Base-by-base conservation (phyloP, 192 early-diverging fungal species). In the Coemansia sp. region DNA sequence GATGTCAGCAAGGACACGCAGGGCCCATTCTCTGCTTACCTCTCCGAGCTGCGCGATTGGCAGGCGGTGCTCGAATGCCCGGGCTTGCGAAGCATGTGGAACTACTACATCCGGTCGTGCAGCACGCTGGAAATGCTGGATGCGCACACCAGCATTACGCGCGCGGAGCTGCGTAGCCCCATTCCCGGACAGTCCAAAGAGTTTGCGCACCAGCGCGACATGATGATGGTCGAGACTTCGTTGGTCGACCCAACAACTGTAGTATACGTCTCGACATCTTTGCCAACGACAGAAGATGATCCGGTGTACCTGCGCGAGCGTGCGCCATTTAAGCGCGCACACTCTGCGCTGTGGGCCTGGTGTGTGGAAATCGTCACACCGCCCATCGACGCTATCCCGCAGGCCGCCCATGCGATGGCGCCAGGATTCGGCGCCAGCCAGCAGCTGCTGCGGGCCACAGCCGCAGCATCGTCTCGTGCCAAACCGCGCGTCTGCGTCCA, bases 31-130 rank as follows among this genome's bases (percentile, higher is more conserved):
- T 70, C 79, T 0, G 64, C 74, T 15, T 76, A 82, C 34, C 42
- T 77, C 3, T 77, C 74, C 2, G 79, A 82, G 40, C 74, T 82
- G 46, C 79, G 79, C 46, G 79, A 82, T 67, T 82, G 79, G 79
- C 79, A 82, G 61, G 74, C 74, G 3, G 70, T 76, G 18, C 59
- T 82, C 29, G 79, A 82, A 55, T 70, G 79, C 40, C 79, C 79
- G 1, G 79, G 74, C 20, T 57, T 82, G 33, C 79, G 79, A n/a
- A 63, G 60, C 30, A 35, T 59, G 53, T 82, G 79, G 79, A 82
- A 82, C 74, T 70, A 82, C 49, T 82, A 70, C 58, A 23, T 82
- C 4, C 39, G 64, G 43, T 37, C 45, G 7, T 73, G 79, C 53
- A 64, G 58, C 0, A 66, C 67, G 31, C 61, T 82, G 2, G 79